Evolutionary conservation across 257 asterid genomes (phyloP), one percentile per base, ranked within the genome.

Genomic region (Forsythia suspensa): DNA sequence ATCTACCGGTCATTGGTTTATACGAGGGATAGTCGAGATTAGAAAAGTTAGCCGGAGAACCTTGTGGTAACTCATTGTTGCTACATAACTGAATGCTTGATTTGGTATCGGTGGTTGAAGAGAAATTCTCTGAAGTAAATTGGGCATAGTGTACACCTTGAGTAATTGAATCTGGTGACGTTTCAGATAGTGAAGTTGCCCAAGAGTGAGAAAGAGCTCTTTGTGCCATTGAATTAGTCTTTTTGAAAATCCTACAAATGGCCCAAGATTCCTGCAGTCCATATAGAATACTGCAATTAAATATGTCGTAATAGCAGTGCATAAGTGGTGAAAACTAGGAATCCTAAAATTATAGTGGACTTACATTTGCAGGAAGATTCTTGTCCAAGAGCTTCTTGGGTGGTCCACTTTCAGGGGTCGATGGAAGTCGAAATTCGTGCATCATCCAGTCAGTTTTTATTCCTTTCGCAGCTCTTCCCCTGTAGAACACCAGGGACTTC

Each of bases 361-460:
- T 87, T 80, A 90, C 97, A 40, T 80, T 81, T 72, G 87, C 76
- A 6, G 94, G 89, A 65, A 90, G 48, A 80, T 34, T 81, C 81
- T 86, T 91, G 87, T 88, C 89, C 20, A 83, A 72, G 79, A 80
- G 70, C 75, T 83, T 87, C 75, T 82, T 87, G 77, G 85, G 85
- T 0, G 86, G 87, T 6, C 79, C 76, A 12, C 80, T 80, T 4
- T 85, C 89, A 3, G 88, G 38, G 70, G 79, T 18, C 0, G 91
- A 73, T 70, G 97, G 95, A 24, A 92, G 91, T 36, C 95, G 89
- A 79, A 92, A 92, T 75, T 92, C 97, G 42, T 92, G 97, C 97
- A 92, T 92, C 97, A 92, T 92, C 97, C 97, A 92, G 65, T 92
- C 97, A 7, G 97, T 92, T 79, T 92, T 92, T 0, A 86, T 71